A percentile compares a stretch with the other conserved stretches of the same genome.
phyloP scores from a whole-genome alignment of 768 basidiomycete species.

The Cystobasidium ongulense region DNA sequence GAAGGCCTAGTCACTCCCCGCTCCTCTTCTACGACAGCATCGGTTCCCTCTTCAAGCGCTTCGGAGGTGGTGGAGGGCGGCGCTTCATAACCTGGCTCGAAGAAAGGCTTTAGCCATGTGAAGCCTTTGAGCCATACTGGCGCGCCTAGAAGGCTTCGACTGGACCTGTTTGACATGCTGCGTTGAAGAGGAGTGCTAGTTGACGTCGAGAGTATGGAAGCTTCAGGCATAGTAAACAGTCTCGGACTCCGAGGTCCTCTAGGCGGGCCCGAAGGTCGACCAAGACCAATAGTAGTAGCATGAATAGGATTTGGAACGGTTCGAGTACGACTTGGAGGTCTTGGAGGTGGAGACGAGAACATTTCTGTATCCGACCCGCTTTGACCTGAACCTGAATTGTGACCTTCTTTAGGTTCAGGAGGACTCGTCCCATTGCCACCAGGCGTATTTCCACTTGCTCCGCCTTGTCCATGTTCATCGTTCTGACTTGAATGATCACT shows the following conservation, averaged over 20 bases:
- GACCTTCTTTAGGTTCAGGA: background rate
- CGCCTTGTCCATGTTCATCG: background rate
- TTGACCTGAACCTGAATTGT: background rate
- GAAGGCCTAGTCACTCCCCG: background rate
- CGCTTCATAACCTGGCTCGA: background rate
- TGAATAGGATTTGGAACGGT: background rate
- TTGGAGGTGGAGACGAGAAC: background rate
- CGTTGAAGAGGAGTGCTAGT: background rate
- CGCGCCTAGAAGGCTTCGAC: background rate
- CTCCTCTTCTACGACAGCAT: background rate
- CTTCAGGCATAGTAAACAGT: background rate
- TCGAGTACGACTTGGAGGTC: constrained; percentile 6
- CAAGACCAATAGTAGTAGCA: background rate
- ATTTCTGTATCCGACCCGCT: background rate
- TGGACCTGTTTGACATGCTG: background rate
- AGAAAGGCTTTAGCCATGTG: background rate
- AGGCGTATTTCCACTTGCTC: background rate
- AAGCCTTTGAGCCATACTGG: constrained; percentile 21
- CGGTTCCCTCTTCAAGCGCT: background rate
- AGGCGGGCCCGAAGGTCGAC: background rate
- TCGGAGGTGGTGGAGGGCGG: background rate
- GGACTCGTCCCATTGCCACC: background rate
- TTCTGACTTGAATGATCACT: constrained; percentile 12
- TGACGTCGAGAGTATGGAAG: background rate
- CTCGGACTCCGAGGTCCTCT: background rate